Percentiles rank a stretch among this genome's conserved stretches.
Evolutionary conservation across 108 stramenopile species (phyloP).

Genomic region (Thalassiosira profunda): DNA sequence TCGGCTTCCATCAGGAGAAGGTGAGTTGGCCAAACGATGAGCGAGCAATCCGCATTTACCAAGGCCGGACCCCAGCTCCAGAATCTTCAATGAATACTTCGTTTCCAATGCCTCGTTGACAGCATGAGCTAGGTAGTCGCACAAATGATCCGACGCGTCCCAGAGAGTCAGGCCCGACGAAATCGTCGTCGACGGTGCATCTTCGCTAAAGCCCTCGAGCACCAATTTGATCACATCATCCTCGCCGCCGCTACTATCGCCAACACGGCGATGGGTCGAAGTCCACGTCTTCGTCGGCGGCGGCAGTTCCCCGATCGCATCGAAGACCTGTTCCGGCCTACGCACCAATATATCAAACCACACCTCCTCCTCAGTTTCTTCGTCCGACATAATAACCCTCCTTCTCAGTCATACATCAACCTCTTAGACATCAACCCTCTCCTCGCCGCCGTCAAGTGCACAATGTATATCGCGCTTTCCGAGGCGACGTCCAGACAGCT

Average conservation of each 20-base stretch:
- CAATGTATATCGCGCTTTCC: no score
- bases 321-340: no score
- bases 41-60: constrained; percentile 58
- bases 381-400: no score
- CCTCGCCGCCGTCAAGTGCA: no score
- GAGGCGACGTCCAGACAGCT: no score
- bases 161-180: constrained; percentile 77
- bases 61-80: constrained; percentile 28
- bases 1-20: no score
- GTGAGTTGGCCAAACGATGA: constrained; percentile 29
- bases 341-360: no score
- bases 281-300: constrained; percentile 21
- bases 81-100: constrained; percentile 12
- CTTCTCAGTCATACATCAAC: no score
- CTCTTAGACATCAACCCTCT: no score
- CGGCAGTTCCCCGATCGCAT: constrained; percentile 36
- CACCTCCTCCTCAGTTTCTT: no score
- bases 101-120: not conserved
- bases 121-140: constrained; percentile 52
- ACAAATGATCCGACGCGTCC: constrained; percentile 62
- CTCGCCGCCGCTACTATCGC: constrained; percentile 1
- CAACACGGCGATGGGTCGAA: constrained; percentile 17
- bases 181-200: constrained; percentile 64
- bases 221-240: constrained; percentile 41
- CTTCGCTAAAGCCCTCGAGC: constrained; percentile 44